A percentile compares a stretch with the other conserved stretches of the same genome.
Evolutionary conservation across 179 eudicot species (phyloP).

Genomic region (Spergularia azorica): DNA sequence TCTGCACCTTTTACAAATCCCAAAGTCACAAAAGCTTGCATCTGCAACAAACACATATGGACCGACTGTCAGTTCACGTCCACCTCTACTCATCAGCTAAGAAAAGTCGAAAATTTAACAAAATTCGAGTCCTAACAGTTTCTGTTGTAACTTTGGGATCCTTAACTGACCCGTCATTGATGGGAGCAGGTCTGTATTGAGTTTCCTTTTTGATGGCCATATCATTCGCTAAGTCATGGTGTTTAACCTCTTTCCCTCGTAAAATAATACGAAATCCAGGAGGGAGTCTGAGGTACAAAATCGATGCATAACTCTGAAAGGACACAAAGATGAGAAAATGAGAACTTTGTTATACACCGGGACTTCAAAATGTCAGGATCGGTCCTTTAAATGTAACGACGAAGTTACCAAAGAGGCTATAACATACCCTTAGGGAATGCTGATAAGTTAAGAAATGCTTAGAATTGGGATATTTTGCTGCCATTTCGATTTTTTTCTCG

Average conservation of each 20-base stretch:
- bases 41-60: slow-evolving; percentile 27
- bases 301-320: slow-evolving; percentile 41
- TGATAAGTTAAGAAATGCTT: slow-evolving; percentile 63
- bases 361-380: no score
- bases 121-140: slow-evolving; percentile 9
- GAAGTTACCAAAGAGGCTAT: not conserved
- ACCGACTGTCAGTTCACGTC: not conserved
- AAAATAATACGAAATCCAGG: slow-evolving; percentile 49
- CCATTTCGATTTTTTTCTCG: slow-evolving; percentile 66
- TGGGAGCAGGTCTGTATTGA: slow-evolving; percentile 45
- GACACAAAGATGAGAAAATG: no score
- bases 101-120: not conserved
- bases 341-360: no score
- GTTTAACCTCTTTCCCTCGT: slow-evolving; percentile 63
- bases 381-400: no score
- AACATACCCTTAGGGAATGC: slow-evolving; percentile 73
- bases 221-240: slow-evolving; percentile 62
- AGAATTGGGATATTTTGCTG: slow-evolving; percentile 57
- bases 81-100: not conserved
- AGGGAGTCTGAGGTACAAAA: slow-evolving; percentile 42
- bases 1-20: slow-evolving; percentile 77
- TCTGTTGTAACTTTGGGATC: slow-evolving; percentile 35
- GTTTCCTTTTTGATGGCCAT: slow-evolving; percentile 43
- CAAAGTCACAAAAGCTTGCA: slow-evolving; percentile 51
- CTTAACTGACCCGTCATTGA: slow-evolving; percentile 29